A percentile compares a stretch with the other conserved stretches of the same genome.
Conservation (phyloP, 83 land plant genomes). For the Thuja plicata region DNA sequence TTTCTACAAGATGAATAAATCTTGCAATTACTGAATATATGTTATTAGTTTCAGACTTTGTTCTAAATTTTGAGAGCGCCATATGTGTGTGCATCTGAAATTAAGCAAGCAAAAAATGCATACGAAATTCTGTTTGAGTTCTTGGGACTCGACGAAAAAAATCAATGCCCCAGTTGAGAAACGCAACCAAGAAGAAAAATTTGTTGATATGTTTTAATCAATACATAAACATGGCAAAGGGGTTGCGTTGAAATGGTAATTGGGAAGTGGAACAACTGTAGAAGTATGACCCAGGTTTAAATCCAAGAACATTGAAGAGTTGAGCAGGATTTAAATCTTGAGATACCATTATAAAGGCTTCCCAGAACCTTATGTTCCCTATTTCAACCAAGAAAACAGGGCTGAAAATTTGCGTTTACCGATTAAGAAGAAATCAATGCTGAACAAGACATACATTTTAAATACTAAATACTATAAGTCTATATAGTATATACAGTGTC, state of each 20-base stretch:
- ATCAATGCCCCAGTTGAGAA: background rate
- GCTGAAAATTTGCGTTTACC: background rate
- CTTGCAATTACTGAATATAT: background rate
- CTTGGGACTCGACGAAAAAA: background rate
- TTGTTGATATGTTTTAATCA: background rate
- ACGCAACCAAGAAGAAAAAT: background rate
- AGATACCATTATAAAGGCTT: background rate
- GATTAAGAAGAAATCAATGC: too few relatives aligned
- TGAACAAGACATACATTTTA: too few relatives aligned
- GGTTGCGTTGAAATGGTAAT: too few relatives aligned
- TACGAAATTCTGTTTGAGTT: background rate
- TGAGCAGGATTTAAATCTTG: background rate
- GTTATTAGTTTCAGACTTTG: background rate
- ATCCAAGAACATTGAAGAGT: background rate
- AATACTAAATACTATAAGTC: too few relatives aligned
- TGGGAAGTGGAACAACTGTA: too few relatives aligned
- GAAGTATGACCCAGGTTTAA: too few relatives aligned
- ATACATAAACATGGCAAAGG: too few relatives aligned
- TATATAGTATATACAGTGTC: too few relatives aligned
- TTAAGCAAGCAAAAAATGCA: background rate
- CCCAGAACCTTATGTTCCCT: background rate
- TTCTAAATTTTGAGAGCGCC: background rate
- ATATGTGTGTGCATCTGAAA: background rate
- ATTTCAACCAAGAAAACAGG: background rate
- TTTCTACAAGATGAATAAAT: background rate